Conservation (phyloP, 192 early-diverging fungal species). For the Linnemannia elongata region DNA sequence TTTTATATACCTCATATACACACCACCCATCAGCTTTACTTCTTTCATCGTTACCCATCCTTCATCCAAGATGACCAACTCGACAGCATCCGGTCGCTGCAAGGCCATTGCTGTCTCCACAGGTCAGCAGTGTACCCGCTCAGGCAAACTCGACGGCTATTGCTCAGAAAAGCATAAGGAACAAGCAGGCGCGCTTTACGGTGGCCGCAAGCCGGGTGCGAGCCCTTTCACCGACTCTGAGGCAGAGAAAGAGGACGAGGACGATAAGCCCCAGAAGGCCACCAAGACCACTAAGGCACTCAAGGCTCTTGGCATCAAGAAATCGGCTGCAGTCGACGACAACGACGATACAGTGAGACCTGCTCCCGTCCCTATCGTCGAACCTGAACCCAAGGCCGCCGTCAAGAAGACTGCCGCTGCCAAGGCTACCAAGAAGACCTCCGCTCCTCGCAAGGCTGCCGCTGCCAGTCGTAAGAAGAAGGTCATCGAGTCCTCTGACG, state of each 20-base stretch:
- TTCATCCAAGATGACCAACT: background rate
- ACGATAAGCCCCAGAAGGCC: constrained; percentile 3
- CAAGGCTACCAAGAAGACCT: constrained; percentile 17
- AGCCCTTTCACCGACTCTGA: constrained; percentile 26
- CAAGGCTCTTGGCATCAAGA: constrained; percentile 24
- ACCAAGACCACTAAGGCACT: constrained; percentile 29
- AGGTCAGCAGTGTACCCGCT: constrained; percentile 32
- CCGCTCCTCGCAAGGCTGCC: constrained; percentile 16
- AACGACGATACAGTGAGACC: background rate
- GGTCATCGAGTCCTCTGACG: constrained; percentile 32
- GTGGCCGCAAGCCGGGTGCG: constrained; percentile 2
- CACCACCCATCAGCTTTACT: background rate
- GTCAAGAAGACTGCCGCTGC: constrained; percentile 16
- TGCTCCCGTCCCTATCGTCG: constrained; percentile 8
- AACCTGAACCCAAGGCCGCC: background rate
- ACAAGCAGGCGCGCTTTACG: constrained; percentile 15
- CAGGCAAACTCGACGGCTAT: constrained; percentile 50
- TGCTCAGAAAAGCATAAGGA: constrained; percentile 51
- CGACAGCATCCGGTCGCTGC: constrained; percentile 15
- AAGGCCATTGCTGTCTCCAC: constrained; percentile 52
- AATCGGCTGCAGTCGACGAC: constrained; percentile 15
- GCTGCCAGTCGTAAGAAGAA: constrained; percentile 8
- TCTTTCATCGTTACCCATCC: background rate
- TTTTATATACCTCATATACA: background rate
- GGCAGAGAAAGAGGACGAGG: background rate